Evolutionary conservation across 1,284 basidiomycete genomes (phyloP).

Genomic region (Irpex sp.): DNA sequence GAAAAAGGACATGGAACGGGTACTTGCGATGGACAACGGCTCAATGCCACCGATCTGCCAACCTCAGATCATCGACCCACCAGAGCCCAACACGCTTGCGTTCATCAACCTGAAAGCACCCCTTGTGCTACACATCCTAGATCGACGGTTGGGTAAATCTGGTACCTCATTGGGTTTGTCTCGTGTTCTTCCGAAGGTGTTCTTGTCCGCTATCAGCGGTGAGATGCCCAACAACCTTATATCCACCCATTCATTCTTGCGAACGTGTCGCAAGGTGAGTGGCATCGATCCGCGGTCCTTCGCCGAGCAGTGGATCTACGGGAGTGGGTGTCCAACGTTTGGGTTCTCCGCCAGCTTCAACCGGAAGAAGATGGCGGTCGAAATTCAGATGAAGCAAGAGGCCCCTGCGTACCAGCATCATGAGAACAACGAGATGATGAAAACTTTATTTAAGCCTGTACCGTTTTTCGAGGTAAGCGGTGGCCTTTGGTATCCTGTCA

Average conservation of each 20-base stretch:
- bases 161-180: conserved; percentile 94
- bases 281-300: conserved; percentile 88
- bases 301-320: conserved; percentile 98
- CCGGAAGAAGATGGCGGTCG: conserved; percentile 96
- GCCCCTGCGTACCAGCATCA: conserved; percentile 72
- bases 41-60: conserved; percentile 93
- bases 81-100: conserved; percentile 70
- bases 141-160: conserved; percentile 90
- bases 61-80: conserved; percentile 81
- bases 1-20: conserved; percentile 96
- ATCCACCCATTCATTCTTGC: conserved; percentile 88
- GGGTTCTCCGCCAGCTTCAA: conserved; percentile 91
- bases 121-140: conserved; percentile 93
- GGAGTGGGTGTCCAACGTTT: conserved; percentile 93
- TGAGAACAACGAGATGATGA: conserved; percentile 65
- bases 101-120: conserved; percentile 97
- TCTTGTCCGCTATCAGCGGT: conserved; percentile 91
- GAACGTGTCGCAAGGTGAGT: conserved; percentile 92
- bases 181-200: conserved; percentile 93
- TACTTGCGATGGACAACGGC: conserved; percentile 85
- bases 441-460: conserved; percentile 76
- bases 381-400: conserved; percentile 90
- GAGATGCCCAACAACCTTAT: conserved; percentile 85
- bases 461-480: conserved; percentile 75
- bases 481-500: not conserved